Evolutionary conservation across 2,329 filamentous ascomycete species (phyloP).

Genomic region (Botryotinia calthae): DNA sequence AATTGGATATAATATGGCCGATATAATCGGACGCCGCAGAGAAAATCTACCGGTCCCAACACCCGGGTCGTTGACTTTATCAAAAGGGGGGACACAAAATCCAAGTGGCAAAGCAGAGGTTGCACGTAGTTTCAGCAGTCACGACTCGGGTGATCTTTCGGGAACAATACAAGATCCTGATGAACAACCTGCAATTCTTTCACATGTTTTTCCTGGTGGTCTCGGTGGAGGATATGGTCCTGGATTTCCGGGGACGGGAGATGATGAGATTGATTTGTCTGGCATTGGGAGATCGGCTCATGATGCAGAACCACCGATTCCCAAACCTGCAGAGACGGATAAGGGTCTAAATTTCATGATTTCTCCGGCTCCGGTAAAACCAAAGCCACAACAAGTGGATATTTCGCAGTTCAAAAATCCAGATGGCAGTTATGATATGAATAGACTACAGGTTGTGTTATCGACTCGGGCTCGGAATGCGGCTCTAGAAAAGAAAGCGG

Average conservation of each 20-base stretch:
- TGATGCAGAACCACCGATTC: background rate
- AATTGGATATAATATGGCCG: background rate
- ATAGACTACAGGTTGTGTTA: background rate
- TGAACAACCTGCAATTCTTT: background rate
- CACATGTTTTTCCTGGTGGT: background rate
- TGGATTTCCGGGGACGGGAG: background rate
- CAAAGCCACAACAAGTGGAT: fast-evolving
- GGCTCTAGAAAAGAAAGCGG: background rate
- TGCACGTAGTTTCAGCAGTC: background rate
- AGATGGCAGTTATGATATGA: background rate
- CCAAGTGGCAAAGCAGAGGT: background rate
- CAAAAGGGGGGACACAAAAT: background rate
- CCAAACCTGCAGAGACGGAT: background rate
- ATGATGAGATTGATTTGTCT: background rate
- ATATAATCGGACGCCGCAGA: background rate
- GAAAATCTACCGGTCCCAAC: background rate
- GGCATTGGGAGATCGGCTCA: background rate
- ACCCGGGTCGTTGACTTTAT: background rate
- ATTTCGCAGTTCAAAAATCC: background rate
- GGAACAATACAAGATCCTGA: background rate
- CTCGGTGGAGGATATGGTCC: too few species aligned
- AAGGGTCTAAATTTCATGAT: too few species aligned
- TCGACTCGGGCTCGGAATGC: background rate
- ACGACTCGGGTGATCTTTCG: background rate
- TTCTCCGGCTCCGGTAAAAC: background rate